These are phyloP conservation scores for Psophocarpus tetragonolobus DNA, from an alignment of 306 rosid genomes.

Conservation along the genomic window DNA sequence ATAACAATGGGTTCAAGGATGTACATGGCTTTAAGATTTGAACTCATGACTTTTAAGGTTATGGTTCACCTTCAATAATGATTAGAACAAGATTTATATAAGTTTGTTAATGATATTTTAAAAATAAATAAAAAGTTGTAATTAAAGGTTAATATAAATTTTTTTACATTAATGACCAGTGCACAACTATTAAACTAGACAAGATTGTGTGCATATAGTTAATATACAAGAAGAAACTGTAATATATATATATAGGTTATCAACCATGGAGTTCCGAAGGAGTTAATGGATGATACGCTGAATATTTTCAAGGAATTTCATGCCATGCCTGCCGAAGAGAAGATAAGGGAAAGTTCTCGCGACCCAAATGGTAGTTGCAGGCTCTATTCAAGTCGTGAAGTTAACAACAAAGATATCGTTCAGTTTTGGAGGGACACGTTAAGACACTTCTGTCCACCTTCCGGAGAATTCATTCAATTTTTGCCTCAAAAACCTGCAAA, in stretches of 20 bases:
- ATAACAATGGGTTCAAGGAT: background rate
- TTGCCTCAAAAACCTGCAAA: conserved; percentile 67
- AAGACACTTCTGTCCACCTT: conserved; percentile 54
- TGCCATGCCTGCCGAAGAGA: conserved; percentile 52
- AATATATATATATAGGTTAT: conserved; percentile 32
- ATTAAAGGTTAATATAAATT: too few species aligned
- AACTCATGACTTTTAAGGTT: background rate
- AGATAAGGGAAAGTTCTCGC: conserved; percentile 52
- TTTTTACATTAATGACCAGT: too few species aligned
- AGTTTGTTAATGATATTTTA: too few species aligned
- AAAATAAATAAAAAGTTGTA: too few species aligned
- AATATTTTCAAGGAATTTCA: conserved; percentile 57
- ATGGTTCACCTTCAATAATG: too few species aligned
- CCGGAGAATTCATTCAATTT: conserved; percentile 47
- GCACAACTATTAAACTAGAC: too few species aligned
- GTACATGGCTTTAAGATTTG: background rate
- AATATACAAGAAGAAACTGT: background rate
- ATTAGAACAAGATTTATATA: too few species aligned
- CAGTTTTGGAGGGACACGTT: conserved; percentile 75
- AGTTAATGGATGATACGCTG: conserved; percentile 48
- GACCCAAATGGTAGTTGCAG: conserved; percentile 60
- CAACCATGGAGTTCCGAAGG: conserved; percentile 39
- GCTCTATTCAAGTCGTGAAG: conserved; percentile 69
- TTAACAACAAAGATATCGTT: conserved; percentile 39
- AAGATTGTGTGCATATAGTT: background rate